These are phyloP conservation scores for Tilletia indica DNA, from an alignment of 1,284 basidiomycete species.

Conservation along the genomic window DNA sequence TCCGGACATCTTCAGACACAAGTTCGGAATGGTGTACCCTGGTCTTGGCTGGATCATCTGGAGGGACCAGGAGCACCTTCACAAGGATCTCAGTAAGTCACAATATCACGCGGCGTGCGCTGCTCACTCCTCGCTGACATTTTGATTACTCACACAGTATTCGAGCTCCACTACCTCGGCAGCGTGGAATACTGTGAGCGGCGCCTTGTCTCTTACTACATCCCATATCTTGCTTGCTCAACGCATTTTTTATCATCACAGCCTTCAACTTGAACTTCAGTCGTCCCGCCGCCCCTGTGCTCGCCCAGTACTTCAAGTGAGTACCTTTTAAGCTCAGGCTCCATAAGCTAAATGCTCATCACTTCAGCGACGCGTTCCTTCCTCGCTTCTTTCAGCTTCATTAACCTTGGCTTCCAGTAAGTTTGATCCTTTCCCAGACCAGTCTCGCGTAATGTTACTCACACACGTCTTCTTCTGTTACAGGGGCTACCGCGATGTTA, in stretches of 20 bases:
- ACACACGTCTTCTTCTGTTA: conserved; percentile 48
- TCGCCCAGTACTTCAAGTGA: conserved; percentile 83
- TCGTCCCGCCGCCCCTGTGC: conserved; percentile 81
- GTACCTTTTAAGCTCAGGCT: conserved; percentile 15
- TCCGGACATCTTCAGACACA: conserved; percentile 64
- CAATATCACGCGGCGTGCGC: not conserved
- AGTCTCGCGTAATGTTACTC: not conserved
- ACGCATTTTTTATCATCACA: conserved; percentile 60
- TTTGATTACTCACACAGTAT: conserved; percentile 64
- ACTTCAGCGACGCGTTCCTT: not conserved
- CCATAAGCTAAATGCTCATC: not conserved
- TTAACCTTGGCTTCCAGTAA: conserved; percentile 51
- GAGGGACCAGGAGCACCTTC: conserved; percentile 58
- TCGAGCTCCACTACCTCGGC: conserved; percentile 72
- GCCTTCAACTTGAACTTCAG: conserved; percentile 92
- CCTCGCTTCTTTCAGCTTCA: conserved; percentile 27
- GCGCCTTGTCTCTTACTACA: not conserved
- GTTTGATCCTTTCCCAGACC: not conserved
- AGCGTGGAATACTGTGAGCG: conserved; percentile 39
- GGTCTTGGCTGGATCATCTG: conserved; percentile 61
- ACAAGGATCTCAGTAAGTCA: conserved; percentile 38
- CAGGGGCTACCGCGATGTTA: conserved; percentile 60
- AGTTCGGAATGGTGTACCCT: conserved; percentile 81
- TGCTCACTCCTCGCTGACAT: not conserved
- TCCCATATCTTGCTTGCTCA: not conserved